phyloP scores from a whole-genome alignment of 2,329 filamentous ascomycete species.

The Chaetomium sp. region DNA sequence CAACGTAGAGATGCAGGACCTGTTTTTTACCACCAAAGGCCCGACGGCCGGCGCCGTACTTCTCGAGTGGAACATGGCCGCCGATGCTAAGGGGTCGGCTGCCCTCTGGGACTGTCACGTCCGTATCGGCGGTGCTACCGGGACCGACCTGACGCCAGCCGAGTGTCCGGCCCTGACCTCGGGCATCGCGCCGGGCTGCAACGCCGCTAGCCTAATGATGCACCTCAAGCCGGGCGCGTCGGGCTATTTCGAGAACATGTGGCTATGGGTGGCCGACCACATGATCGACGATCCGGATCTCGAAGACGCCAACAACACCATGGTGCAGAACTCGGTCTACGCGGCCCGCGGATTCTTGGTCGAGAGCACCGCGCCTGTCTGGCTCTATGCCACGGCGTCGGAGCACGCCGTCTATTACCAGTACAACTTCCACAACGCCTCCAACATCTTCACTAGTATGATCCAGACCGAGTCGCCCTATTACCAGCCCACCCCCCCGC shows the following conservation, averaged over 20 bases:
- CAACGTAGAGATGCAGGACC: slow-evolving; percentile 66
- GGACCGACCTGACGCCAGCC: slow-evolving; percentile 64
- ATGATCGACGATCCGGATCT: slow-evolving; percentile 59
- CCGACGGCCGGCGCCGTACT: slow-evolving; percentile 67
- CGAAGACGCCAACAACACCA: slow-evolving; percentile 17
- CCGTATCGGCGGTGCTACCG: slow-evolving; percentile 69
- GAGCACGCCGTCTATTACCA: slow-evolving; percentile 54
- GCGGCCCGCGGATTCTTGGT: slow-evolving; percentile 35
- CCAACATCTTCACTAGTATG: slow-evolving; percentile 50
- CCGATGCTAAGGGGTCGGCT: slow-evolving; percentile 41
- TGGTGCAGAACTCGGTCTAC: slow-evolving; percentile 38
- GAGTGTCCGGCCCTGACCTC: slow-evolving; percentile 56
- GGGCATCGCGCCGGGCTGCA: not conserved
- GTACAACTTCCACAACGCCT: slow-evolving; percentile 50
- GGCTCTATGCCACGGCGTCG: slow-evolving; percentile 46
- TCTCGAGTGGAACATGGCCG: slow-evolving; percentile 69
- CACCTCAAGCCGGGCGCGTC: slow-evolving; percentile 59
- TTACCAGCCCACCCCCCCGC: slow-evolving; percentile 35
- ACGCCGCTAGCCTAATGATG: slow-evolving; percentile 52
- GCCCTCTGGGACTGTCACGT: slow-evolving; percentile 71
- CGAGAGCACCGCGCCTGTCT: slow-evolving; percentile 35
- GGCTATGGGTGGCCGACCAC: slow-evolving; percentile 90
- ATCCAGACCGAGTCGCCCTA: slow-evolving; percentile 45
- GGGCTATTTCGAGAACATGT: slow-evolving; percentile 86
- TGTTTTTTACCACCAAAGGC: slow-evolving; percentile 55